Percentiles rank a stretch among this genome's conserved stretches.
These are phyloP conservation scores for Trametes elegans DNA, from an alignment of 768 basidiomycete genomes.

Conservation along the genomic window DNA sequence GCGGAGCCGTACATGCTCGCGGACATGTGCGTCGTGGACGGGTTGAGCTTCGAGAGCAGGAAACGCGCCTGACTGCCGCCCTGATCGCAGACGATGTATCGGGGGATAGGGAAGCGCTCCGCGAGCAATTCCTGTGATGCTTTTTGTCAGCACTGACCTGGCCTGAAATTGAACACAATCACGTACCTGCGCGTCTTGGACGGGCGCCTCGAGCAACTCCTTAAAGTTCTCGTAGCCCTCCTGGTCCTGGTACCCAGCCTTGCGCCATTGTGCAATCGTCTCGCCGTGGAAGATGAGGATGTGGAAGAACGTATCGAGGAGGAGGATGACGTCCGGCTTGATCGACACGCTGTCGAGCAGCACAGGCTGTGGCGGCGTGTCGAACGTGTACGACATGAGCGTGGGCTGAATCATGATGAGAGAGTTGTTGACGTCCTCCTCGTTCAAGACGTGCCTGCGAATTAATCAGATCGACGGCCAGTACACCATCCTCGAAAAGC, in stretches of 20 bases:
- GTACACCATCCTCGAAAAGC: conserved; percentile 17
- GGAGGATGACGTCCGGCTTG: conserved; percentile 92
- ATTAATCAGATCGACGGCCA: not conserved
- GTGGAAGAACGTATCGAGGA: conserved; percentile 99
- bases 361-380: conserved; percentile 88
- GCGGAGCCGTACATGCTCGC: conserved; percentile 85
- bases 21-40: conserved; percentile 97
- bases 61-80: conserved; percentile 98
- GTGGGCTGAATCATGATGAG: conserved; percentile 99
- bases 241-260: conserved; percentile 97
- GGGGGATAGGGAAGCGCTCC: conserved; percentile 95
- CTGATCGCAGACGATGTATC: conserved; percentile 97
- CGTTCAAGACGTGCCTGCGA: conserved; percentile 92
- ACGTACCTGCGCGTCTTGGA: conserved; percentile 82
- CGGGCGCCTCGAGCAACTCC: conserved; percentile 83
- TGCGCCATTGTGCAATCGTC: conserved; percentile 95
- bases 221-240: conserved; percentile 99
- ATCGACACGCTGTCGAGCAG: conserved; percentile 97
- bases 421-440: conserved; percentile 98
- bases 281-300: conserved; percentile 99
- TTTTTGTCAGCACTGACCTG: not conserved
- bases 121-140: conserved; percentile 76
- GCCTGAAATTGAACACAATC: not conserved
- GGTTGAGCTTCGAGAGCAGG: conserved; percentile 93
- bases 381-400: conserved; percentile 97